Evolutionary conservation across 441 rosid species (phyloP).

Genomic region (Omphalea diandra): DNA sequence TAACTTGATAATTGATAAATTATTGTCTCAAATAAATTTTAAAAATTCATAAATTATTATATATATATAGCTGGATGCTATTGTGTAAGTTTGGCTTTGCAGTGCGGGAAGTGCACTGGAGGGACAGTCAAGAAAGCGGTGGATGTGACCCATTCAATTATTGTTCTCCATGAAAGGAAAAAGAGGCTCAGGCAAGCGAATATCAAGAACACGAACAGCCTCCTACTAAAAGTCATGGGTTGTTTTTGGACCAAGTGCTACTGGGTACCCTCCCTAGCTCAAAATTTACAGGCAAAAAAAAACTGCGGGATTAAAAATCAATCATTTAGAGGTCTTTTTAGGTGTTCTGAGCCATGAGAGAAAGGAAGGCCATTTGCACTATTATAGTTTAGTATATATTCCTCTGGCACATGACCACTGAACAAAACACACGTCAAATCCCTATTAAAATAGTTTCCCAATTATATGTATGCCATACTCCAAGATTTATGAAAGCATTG

Average conservation of each 20-base stretch:
- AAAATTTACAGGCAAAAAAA: too few relatives aligned
- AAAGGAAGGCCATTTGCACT: conserved; percentile 14
- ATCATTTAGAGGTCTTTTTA: conserved; percentile 3
- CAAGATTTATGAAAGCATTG: conserved; percentile 14
- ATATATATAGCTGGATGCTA: too few relatives aligned
- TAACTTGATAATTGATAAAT: too few relatives aligned
- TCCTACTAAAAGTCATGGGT: background rate
- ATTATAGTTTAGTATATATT: conserved; percentile 19
- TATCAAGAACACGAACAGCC: background rate
- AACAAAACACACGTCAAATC: background rate
- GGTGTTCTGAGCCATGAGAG: conserved; percentile 20
- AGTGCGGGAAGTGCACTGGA: background rate
- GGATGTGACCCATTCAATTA: background rate
- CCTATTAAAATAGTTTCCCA: background rate
- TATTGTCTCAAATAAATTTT: too few relatives aligned
- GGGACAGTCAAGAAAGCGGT: background rate
- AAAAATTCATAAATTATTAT: too few relatives aligned
- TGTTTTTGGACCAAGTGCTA: too few relatives aligned
- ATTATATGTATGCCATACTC: background rate
- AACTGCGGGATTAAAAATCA: background rate
- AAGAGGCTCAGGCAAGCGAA: background rate
- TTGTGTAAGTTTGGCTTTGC: background rate
- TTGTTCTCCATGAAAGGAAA: background rate
- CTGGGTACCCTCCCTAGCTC: too few relatives aligned
- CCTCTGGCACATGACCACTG: conserved; percentile 1